phyloP scores from a whole-genome alignment of 495 filamentous ascomycete species.

The Penicillium salamii region DNA sequence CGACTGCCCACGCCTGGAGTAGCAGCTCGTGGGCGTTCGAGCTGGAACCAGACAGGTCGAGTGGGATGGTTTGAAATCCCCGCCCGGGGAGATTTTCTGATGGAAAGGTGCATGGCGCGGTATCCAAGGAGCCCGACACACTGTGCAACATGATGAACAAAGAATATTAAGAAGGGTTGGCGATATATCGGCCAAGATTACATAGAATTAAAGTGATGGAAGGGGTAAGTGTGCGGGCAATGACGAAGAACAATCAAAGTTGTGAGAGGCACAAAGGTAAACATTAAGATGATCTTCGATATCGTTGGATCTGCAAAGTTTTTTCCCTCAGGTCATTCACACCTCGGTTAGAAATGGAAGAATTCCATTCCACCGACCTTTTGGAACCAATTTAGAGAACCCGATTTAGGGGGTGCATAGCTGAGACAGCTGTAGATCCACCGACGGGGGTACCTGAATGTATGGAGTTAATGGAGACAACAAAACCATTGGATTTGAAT shows the following conservation, averaged over 20 bases:
- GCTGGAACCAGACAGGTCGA: background rate
- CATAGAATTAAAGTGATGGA: background rate
- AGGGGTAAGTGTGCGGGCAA: background rate
- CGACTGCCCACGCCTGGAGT: slow-evolving; percentile 38
- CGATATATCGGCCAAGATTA: background rate
- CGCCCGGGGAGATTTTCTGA: slow-evolving; percentile 8
- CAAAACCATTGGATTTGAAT: background rate
- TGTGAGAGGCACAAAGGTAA: background rate
- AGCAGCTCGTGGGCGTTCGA: background rate
- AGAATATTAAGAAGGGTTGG: background rate
- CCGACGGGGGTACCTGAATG: background rate
- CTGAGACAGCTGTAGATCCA: background rate
- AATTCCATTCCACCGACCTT: background rate
- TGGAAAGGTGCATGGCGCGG: slow-evolving; percentile 11
- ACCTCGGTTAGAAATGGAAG: background rate
- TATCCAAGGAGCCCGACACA: slow-evolving; percentile 8
- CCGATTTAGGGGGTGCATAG: background rate
- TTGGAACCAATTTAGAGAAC: background rate
- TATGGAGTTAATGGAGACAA: background rate
- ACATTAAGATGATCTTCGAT: background rate
- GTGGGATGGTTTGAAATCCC: slow-evolving; percentile 10
- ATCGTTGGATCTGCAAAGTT: background rate
- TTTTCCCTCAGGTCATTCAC: background rate
- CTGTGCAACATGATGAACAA: slow-evolving; percentile 8
- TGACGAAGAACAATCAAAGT: background rate